Percentiles rank a stretch among this genome's conserved stretches.
Evolutionary conservation across 2,329 filamentous ascomycete genomes (phyloP).

Genomic region (Ophiognomonia clavigignenti-juglandacearum): DNA sequence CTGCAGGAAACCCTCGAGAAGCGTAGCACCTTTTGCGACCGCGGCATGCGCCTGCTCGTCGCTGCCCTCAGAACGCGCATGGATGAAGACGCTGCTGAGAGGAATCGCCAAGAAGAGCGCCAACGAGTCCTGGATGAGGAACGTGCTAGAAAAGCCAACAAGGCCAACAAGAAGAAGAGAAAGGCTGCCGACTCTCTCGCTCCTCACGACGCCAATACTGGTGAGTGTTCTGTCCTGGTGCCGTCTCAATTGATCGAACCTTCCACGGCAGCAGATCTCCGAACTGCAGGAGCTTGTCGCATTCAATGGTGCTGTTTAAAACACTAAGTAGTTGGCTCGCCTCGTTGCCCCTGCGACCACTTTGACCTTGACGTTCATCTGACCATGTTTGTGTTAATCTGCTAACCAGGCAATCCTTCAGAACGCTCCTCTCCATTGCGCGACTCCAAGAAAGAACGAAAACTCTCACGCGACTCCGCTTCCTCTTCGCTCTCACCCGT

Average conservation of each 20-base stretch:
- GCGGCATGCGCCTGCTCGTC: slow-evolving; percentile 67
- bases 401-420: too few relatives aligned
- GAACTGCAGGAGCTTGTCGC: background rate
- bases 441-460: slow-evolving; percentile 45
- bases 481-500: slow-evolving; percentile 58
- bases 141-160: slow-evolving; percentile 50
- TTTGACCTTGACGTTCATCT: background rate
- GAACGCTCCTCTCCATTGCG: slow-evolving; percentile 51
- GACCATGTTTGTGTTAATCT: background rate
- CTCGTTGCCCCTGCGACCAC: background rate
- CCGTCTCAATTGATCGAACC: too few relatives aligned
- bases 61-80: slow-evolving; percentile 58
- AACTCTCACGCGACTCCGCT: slow-evolving; percentile 48
- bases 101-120: slow-evolving; percentile 45
- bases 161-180: slow-evolving; percentile 72
- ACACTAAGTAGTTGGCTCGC: background rate
- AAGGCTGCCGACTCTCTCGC: slow-evolving; percentile 61
- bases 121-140: slow-evolving; percentile 44
- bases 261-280: background rate
- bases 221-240: too few relatives aligned
- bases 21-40: slow-evolving; percentile 64
- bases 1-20: slow-evolving; percentile 64
- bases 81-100: slow-evolving; percentile 43
- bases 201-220: slow-evolving; percentile 45
- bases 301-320: background rate